Evolutionary conservation across 192 early-diverging fungal genomes (phyloP).

Genomic region (Paraglomus brasilianum): DNA sequence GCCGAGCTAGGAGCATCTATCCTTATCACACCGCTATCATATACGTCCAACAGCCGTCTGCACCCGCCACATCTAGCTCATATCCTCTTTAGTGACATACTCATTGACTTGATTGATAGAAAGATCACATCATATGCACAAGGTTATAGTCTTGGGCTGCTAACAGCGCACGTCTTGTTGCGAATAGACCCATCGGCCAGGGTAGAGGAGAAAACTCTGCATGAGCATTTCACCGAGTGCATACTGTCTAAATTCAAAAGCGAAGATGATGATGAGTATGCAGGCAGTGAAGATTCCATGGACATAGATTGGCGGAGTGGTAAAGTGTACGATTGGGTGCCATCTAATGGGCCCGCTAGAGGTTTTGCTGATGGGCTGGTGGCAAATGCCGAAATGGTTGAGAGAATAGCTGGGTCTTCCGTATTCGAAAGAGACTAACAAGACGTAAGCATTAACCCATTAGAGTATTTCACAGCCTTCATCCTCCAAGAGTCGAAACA

Average conservation of each 20-base stretch:
- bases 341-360: constrained; percentile 12
- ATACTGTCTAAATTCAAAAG: constrained; percentile 9
- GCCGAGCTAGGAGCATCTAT: constrained; percentile 29
- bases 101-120: neutral
- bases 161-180: constrained; percentile 12
- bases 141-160: neutral
- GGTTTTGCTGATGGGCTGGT: constrained; percentile 23
- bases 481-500: no score
- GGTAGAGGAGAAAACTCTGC: neutral
- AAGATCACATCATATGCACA: constrained; percentile 19
- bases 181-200: neutral
- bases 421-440: no score
- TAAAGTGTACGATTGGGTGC: neutral
- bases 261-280: neutral
- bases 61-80: constrained; percentile 17
- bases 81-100: constrained; percentile 15
- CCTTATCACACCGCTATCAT: constrained; percentile 3
- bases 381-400: neutral
- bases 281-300: neutral
- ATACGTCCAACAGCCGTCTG: constrained; percentile 16
- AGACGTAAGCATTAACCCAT: no score
- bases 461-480: no score
- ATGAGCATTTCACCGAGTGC: constrained; percentile 9
- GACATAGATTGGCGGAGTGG: neutral
- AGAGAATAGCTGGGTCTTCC: neutral